Conservation (phyloP, 2,329 filamentous ascomycete species). For the Mollisiaceae sp. region DNA sequence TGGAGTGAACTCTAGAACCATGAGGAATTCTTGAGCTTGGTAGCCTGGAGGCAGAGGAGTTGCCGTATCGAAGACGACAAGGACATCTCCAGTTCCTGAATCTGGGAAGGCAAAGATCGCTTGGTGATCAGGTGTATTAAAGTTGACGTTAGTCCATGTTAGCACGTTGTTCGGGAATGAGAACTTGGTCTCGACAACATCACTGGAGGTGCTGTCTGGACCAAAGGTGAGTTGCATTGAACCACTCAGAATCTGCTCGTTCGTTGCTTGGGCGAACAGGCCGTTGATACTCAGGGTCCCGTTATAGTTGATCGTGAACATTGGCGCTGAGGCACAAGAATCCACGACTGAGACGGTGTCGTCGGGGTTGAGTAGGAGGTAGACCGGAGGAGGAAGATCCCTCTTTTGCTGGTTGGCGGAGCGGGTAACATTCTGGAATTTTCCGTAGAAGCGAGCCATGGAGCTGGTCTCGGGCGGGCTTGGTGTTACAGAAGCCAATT, state of each 20-base stretch:
- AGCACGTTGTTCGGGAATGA: background rate
- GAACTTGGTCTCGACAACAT: background rate
- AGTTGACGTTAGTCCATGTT: background rate
- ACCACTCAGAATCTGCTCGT: background rate
- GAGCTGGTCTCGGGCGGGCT: background rate
- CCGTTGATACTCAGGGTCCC: background rate
- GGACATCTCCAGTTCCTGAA: background rate
- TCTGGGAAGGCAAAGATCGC: background rate
- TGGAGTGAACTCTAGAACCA: background rate
- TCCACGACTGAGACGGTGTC: conserved; percentile 4
- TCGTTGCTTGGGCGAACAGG: conserved; percentile 8
- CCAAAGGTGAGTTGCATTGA: conserved; percentile 2
- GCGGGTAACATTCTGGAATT: background rate
- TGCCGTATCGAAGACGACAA: background rate
- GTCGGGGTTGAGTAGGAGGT: background rate
- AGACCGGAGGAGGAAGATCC: background rate
- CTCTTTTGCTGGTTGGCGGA: background rate
- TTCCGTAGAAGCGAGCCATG: background rate
- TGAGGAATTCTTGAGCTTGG: background rate
- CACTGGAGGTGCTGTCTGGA: background rate
- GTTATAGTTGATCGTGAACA: conserved; percentile 12
- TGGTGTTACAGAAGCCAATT: background rate
- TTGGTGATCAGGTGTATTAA: background rate
- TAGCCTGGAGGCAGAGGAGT: background rate
- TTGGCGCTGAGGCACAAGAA: conserved; percentile 4